Base-by-base conservation (phyloP, 768 basidiomycete species). In the Lactarius evosmus region DNA sequence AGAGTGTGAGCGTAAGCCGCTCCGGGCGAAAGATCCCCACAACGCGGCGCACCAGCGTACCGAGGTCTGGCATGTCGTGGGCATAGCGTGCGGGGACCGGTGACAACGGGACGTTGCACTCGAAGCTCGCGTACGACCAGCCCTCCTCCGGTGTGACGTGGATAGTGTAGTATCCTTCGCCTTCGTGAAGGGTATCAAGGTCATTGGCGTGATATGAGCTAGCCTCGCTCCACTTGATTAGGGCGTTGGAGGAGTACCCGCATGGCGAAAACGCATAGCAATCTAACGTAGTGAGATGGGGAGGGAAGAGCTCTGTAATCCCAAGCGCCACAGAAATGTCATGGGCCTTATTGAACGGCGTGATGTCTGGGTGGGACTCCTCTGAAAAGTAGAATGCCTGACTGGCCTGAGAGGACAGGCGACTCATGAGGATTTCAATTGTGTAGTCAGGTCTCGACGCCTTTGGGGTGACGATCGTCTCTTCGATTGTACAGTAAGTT, bases 101-200 rank as follows among this genome's bases (percentile, higher is more conserved):
- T 49, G 77, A 73, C 50, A 88, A 78, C 4, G 93, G 93, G n/a
- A 97, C 85, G 75, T 99, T 99, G 78, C 93, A 96, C 77, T 99
- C 97, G 78, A 99, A 98, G 71, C 91, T 93, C 67, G 97, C 97
- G 75, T 97, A 99, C 52, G 95, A 97, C 91, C 94, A 98, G 61
- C 92, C 96, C 70, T 91, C 87, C 75, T 98, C 97, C 30, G 97
- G 97, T 0, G 97, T 99, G 64, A 98, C 96, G 74, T 99, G 97
- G 61, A 99, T 96, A 7, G 94, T 98, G 74, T 93, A 98, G 76
- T 99, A 99, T 41, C 96, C 93, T 75, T 98, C 97, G 17, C 85
- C 85, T 19, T 70, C 72, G 4, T 60, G 56, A 38, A 75, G 70
- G 60, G 73, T 61, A 32, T 62, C 66, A 16, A 41, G 56, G 53